Base-by-base conservation (phyloP, 2,329 filamentous ascomycete species). In the Talaromyces verruculosus region DNA sequence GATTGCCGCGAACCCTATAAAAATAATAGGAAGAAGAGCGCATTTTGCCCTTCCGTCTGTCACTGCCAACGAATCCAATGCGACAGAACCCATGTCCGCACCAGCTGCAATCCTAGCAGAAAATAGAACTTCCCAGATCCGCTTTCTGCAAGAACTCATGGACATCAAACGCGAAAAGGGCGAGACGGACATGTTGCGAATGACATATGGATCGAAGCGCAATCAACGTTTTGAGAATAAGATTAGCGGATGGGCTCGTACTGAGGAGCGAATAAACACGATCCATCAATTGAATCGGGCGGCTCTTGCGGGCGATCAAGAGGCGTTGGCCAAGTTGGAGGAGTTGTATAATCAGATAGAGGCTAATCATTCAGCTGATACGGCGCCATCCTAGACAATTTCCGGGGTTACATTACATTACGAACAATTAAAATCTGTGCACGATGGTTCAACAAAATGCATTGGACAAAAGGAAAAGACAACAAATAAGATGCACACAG, bases 21-120 rank as follows among this genome's bases (percentile, higher is more conserved):
- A 91, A 65, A 85, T 96, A 66, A 81, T 90, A 55, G 90, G 90
- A 13, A 85, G 82, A 37, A 88, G 89, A 68, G 87, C 87, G 67
- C 83, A 85, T 43, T 76, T 92, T 15, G 82, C 83, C 57, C 82
- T 83, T 22, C n/a, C 51, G 6, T 13, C 47, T 28, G 17, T 11
- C 13, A 39, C 37, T 5, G 41, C 39, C 25, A 17, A 59, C 10
- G 62, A 55, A 19, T 3, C 33, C 2, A 17, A 57, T 57, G 33
- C 33, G 30, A 57, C 30, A 22, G 33, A 57, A 25, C 13, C 11
- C 6, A 19, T 22, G 30, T 39, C 53, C 19, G 57, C 61, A 41
- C n/a, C 63, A 7, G 51, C 30, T 15, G 13, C 33, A 13, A 43
- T 28, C 2, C 22, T 45, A 15, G 37, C 57, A 5, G 68, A 61